Evolutionary conservation across 148 eudicot species (phyloP).

Genomic region (Chenopodium berlandieri): DNA sequence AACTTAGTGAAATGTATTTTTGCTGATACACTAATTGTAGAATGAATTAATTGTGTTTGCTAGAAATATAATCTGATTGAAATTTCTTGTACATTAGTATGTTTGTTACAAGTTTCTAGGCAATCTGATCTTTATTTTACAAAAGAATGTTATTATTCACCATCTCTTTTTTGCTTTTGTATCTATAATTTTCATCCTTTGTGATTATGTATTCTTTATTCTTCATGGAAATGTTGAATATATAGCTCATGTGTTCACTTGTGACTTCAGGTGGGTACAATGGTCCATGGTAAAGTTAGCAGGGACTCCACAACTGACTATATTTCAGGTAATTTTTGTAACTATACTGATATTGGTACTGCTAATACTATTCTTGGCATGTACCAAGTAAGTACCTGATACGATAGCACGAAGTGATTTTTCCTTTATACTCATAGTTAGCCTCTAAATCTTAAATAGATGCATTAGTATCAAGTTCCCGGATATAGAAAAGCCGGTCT

Average conservation of each 20-base stretch:
- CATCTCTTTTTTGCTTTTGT: neutral
- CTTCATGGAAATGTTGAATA: neutral
- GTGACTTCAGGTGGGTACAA: constrained; percentile 20
- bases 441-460: neutral
- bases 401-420: too few species aligned
- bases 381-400: too few species aligned
- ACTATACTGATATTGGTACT: neutral
- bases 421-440: neutral
- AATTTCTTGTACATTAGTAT: neutral
- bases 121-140: neutral
- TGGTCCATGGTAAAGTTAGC: constrained; percentile 15
- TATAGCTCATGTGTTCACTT: neutral
- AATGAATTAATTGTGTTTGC: neutral
- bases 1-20: neutral
- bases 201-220: neutral
- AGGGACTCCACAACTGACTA: constrained; percentile 16
- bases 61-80: neutral
- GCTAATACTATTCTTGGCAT: neutral
- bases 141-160: neutral
- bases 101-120: neutral
- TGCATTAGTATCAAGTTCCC: neutral
- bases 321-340: constrained; percentile 3
- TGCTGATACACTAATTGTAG: neutral
- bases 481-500: too few species aligned
- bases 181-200: neutral